Base-by-base conservation (phyloP, 75 land plant genomes). In the Picea glauca region DNA sequence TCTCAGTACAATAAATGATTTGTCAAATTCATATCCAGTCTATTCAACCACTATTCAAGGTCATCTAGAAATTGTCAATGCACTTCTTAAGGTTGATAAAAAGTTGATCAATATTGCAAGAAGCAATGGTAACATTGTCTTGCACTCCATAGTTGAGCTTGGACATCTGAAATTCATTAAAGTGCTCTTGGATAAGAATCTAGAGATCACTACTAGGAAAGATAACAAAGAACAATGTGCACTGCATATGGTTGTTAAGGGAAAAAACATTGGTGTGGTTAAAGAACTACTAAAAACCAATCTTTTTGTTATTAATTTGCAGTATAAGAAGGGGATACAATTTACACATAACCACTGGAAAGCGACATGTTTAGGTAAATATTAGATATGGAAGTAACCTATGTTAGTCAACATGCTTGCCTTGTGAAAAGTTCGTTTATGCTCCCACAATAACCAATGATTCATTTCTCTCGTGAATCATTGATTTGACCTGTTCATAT, bases 191-290 rank as follows among this genome's bases (percentile, higher is more conserved):
- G 35, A 59, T 15, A 84, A 88, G 70, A 90, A 88, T 21, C 90
- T 82, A 35, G 80, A 72, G n/a, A 80, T 80, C 21, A 57, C 76
- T 7, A 60, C 68, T 6, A 78, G 82, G 77, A 84, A 17, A 17
- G 91, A 91, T 82, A 89, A 85, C 80, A 91, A 91, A 80, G 91
- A 89, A 1, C 91, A 91, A 80, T 89, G 91, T 0, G 89, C 93
- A 20, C 82, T 89, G 26, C 93, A 89, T 72, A 91, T 91, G 93
- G 89, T 91, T 3, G 89, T 80, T 23, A 91, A 89, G 72, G 93
- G 91, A 50, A 84, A 83, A 33, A 89, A 76, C 60, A 15, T 87
- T 12, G 86, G 85, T 38, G 80, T 89, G 15, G 87, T 91, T 5
- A 86, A 85, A 56, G 91, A 81, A 72, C 62, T 88, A 46, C 70